Conservation (phyloP, 805 yeast genomes). For the Hanseniaspora guilliermondii region DNA sequence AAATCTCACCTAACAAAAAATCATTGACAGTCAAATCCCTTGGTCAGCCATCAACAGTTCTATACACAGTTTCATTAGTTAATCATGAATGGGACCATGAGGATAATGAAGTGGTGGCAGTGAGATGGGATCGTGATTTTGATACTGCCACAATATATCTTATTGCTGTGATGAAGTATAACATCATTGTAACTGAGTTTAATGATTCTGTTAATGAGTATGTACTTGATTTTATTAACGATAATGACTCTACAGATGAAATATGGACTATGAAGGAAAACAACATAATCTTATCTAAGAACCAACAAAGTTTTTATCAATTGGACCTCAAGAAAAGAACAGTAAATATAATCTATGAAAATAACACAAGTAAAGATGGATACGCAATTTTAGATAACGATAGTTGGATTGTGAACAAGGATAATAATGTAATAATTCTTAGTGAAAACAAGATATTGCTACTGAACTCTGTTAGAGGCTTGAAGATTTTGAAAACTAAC, state of each 20-base stretch:
- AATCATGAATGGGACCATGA: not conserved
- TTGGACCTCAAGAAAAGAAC: not conserved
- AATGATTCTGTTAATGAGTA: not conserved
- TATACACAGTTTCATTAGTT: not conserved
- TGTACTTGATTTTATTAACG: conserved; percentile 2
- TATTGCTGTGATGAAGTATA: not conserved
- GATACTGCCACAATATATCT: not conserved
- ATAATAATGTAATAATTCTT: not conserved
- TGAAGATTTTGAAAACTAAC: conserved; percentile 13
- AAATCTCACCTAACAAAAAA: not conserved
- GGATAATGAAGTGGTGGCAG: not conserved
- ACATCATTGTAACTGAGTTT: conserved; percentile 1
- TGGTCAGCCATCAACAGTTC: not conserved
- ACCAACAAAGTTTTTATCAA: conserved; percentile 7
- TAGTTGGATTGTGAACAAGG: conserved; percentile 6
- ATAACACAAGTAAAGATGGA: not conserved
- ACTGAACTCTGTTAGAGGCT: not conserved
- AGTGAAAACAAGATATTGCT: not conserved
- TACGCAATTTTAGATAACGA: not conserved
- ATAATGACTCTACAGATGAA: conserved; percentile 10
- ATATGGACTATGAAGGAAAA: conserved; percentile 8
- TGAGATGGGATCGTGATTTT: conserved; percentile 3
- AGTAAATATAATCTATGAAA: not conserved
- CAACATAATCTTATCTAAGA: conserved; percentile 7
- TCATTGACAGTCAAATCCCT: not conserved